Base-by-base conservation (phyloP, 148 eudicot genomes). In the Mesembryanthemum crystallinum region DNA sequence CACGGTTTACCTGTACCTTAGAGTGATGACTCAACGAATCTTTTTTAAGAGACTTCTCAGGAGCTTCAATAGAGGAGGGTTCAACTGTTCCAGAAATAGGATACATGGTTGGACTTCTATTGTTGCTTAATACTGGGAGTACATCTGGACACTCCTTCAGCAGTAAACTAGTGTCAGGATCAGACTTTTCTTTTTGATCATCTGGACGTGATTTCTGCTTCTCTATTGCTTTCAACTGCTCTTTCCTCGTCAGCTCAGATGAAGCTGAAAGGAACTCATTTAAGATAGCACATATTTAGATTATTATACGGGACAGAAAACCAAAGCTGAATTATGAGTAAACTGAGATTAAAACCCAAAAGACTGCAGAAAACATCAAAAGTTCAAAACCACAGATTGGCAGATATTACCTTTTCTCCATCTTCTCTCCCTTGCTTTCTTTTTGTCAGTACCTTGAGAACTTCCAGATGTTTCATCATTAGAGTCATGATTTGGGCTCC, bases 341-440 rank as follows among this genome's bases (percentile, higher is more conserved):
- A 24, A 7, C 63, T 18, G 25, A 29, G 33, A 30, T 13, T 21
- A 21, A 69, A 69, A 27, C 37, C 28, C 27, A 25, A n/a, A 32
- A 28, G 13, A 21, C 8, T 24, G 14, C 72, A 74, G 25, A 67
- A 69, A 55, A 49, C 69, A 49, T 35, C 43, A 49, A 61, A 45
- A 49, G 64, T 33, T 35, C 57, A 49, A 61, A 45, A 64, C 24
- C 29, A 47, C 37, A 37, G 55, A 55, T 8, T 57, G 61, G 10
- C 25, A n/a, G n/a, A 32, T 37, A 71, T 43, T 58, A 76, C 83
- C 79, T 76, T 80, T 76, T 63, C 61, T 71, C 76, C 79, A 71
- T 1, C 45, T 76, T 51, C 65, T 73, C 43, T 76, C 73, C 24
- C 60, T 80, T 42, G 54, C 72, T 78, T 52, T 76, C 64, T 71